phyloP scores from a whole-genome alignment of 2,329 filamentous ascomycete genomes.

The Trichophaea hybrida region DNA sequence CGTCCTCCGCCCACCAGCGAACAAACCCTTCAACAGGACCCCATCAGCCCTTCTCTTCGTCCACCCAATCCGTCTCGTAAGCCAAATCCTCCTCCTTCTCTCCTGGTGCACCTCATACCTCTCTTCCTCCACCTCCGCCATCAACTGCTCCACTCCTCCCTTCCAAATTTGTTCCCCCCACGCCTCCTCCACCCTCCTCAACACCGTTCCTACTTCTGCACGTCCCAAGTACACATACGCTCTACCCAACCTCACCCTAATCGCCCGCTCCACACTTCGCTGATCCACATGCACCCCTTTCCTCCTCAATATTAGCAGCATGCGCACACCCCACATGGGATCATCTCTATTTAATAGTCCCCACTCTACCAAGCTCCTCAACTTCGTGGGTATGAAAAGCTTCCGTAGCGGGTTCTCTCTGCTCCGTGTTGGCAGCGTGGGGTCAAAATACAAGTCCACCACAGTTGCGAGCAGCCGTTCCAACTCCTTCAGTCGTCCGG shows the following conservation, averaged over 20 bases:
- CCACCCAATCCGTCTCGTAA: not conserved
- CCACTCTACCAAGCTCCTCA: conserved; percentile 23
- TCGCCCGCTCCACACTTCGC: conserved; percentile 20
- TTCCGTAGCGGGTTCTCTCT: conserved; percentile 19
- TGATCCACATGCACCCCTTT: conserved; percentile 23
- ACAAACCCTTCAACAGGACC: no score
- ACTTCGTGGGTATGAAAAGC: conserved; percentile 19
- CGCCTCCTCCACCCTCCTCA: conserved; percentile 7
- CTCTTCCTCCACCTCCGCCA: not conserved
- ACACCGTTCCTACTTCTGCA: not conserved
- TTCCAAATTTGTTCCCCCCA: conserved; percentile 6
- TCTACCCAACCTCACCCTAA: conserved; percentile 10
- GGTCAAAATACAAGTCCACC: not conserved
- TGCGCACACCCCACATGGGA: conserved; percentile 20
- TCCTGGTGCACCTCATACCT: not conserved
- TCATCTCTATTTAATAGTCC: conserved; percentile 19
- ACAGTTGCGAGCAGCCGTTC: conserved; percentile 13
- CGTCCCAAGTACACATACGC: not conserved
- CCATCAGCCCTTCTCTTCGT: no score
- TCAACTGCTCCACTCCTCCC: conserved; percentile 4
- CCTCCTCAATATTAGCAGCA: conserved; percentile 14
- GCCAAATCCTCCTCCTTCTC: not conserved
- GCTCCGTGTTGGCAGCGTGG: not conserved
- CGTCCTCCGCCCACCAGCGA: no score
- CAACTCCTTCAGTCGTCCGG: conserved; percentile 22